These are phyloP conservation scores for Fonsecaea erecta DNA, from an alignment of 2,329 filamentous ascomycete genomes.

Conservation along the genomic window DNA sequence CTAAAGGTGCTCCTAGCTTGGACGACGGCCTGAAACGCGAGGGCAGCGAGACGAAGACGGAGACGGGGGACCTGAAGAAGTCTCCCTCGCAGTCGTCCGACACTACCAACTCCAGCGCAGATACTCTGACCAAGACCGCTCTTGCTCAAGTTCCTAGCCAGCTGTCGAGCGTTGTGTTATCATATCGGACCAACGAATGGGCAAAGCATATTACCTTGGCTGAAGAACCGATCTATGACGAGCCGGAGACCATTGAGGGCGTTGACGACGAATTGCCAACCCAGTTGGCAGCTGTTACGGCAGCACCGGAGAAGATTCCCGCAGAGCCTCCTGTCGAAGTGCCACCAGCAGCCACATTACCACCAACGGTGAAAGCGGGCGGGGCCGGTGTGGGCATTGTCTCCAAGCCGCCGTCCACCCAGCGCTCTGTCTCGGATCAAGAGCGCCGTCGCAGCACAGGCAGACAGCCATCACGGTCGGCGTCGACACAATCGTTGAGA, in stretches of 20 bases:
- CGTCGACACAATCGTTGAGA: constrained; percentile 24
- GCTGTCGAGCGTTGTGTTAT: constrained; percentile 75
- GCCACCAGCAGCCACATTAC: constrained; percentile 11
- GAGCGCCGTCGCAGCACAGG: constrained; percentile 17
- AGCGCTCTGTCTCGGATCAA: constrained; percentile 28
- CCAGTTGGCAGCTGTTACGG: constrained; percentile 19
- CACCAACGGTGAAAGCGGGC: constrained; percentile 22
- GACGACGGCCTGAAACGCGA: neutral
- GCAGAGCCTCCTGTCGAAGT: constrained; percentile 9
- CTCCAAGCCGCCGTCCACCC: constrained; percentile 13
- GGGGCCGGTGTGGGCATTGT: constrained; percentile 30
- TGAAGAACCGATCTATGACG: constrained; percentile 71
- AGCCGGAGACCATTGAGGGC: constrained; percentile 58
- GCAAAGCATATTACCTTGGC: constrained; percentile 83
- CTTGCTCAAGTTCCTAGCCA: constrained; percentile 68
- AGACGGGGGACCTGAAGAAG: neutral
- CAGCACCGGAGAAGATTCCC: neutral
- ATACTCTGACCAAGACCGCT: constrained; percentile 43
- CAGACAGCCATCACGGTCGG: constrained; percentile 18
- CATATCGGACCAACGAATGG: constrained; percentile 94
- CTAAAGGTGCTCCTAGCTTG: neutral
- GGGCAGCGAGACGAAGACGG: neutral
- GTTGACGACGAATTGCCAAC: constrained; percentile 30
- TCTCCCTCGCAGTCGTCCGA: constrained; percentile 24
- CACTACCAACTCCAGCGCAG: constrained; percentile 31